phyloP scores from a whole-genome alignment of 306 rosid genomes.

The Rubus idaeus region DNA sequence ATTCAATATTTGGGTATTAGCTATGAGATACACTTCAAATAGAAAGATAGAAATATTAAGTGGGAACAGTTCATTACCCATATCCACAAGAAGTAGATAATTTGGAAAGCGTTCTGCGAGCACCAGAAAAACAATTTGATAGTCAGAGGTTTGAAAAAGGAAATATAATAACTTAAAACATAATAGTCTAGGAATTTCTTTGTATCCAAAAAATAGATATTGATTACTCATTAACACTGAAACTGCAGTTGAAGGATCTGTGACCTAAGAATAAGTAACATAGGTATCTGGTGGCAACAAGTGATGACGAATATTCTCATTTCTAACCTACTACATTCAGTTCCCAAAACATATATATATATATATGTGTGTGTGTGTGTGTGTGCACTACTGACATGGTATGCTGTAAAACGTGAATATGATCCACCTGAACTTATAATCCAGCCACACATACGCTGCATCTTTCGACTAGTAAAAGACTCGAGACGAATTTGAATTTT shows the following conservation, averaged over 20 bases:
- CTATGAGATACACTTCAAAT: neutral
- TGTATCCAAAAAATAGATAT: neutral
- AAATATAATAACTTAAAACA: slow-evolving; percentile 1
- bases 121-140: slow-evolving; percentile 25
- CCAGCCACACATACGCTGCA: neutral
- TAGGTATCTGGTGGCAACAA: neutral
- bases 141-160: slow-evolving; percentile 14
- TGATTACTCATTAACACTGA: slow-evolving; percentile 6
- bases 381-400: neutral
- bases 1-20: slow-evolving; percentile 15
- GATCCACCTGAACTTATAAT: neutral
- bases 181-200: neutral
- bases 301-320: neutral
- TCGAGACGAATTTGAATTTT: neutral
- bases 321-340: neutral
- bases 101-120: slow-evolving; percentile 90
- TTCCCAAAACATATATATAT: too few relatives aligned
- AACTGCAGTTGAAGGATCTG: neutral
- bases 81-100: slow-evolving; percentile 74
- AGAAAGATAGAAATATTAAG: slow-evolving; percentile 15
- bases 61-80: slow-evolving; percentile 55
- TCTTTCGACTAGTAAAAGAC: neutral
- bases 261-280: neutral
- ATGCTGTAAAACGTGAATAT: neutral
- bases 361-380: too few relatives aligned